Base-by-base conservation (phyloP, 306 rosid species). In the Phaseolus lunatus region DNA sequence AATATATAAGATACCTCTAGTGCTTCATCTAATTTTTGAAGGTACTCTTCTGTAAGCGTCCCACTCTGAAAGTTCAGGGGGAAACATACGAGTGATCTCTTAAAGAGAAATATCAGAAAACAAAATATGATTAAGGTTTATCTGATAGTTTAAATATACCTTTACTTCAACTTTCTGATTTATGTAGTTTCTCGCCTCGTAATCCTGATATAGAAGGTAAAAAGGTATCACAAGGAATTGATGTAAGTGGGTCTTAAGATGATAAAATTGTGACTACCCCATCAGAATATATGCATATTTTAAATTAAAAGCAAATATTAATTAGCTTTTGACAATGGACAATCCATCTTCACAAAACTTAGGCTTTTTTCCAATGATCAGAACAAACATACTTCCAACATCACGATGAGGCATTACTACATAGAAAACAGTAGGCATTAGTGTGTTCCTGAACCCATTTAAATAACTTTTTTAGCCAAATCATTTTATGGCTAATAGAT, bases 131-230 rank as follows among this genome's bases (percentile, higher is more conserved):
- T 77, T 72, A 70, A 52, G 73, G 72, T 61, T 52, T 76, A 79
- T 41, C 56, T 67, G 70, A 67, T 56, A 74, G 43, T 67, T 22
- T 43, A 31, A 80, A 67, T 53, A 77, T 88, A 95, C 98, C 86
- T 24, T 81, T 22, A 95, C 96, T 95, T 87, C 96, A 85, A 95
- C 97, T 78, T 82, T 89, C 86, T 90, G 97, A 87, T 85, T 89
- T 78, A 95, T 90, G 81, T 84, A 86, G 59, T 85, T 81, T 76
- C 98, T 90, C 5, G 96, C 97, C 83, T 90, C 96, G 64, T 83
- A 87, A 85, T 92, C 97, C 98, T 92, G 57, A 80, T 45, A 82
- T 49, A 80, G 53, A 70, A 27, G 50, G 22, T 58, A 53, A 48
- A 70, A 73, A 58, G 67, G 41, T 53, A 43, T 1, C 14, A 44